Conservation (phyloP, 2,329 filamentous ascomycete genomes). For the Cladophialophora exuberans region DNA sequence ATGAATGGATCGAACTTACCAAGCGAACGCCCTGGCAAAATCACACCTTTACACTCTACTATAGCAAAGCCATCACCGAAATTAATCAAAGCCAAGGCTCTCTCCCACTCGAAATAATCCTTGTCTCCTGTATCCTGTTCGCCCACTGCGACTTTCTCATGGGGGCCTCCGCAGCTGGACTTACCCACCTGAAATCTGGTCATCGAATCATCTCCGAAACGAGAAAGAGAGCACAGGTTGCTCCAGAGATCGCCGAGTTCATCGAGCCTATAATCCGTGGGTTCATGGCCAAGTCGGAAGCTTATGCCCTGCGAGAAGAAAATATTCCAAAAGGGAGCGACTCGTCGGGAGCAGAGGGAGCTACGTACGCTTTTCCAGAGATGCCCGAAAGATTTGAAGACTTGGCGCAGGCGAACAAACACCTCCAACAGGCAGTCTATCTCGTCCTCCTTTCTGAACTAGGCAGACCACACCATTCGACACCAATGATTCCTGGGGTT, state of each 20-base stretch:
- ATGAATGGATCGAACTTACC: conserved; percentile 26
- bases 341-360: neutral
- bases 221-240: conserved; percentile 12
- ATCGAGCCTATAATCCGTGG: conserved; percentile 24
- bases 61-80: conserved; percentile 24
- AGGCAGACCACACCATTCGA: conserved; percentile 16
- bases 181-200: conserved; percentile 22
- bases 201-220: conserved; percentile 23
- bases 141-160: conserved; percentile 27
- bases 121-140: conserved; percentile 24
- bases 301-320: conserved; percentile 18
- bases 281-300: conserved; percentile 22
- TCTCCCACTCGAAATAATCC: conserved; percentile 23
- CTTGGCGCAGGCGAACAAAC: conserved; percentile 18
- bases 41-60: conserved; percentile 21
- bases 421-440: conserved; percentile 22
- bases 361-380: conserved; percentile 17
- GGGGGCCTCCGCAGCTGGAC: conserved; percentile 22
- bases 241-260: conserved; percentile 15
- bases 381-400: conserved; percentile 24
- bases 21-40: conserved; percentile 26
- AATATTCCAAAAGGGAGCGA: neutral
- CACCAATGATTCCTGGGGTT: conserved; percentile 18
- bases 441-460: conserved; percentile 23
- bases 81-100: conserved; percentile 21